Base-by-base conservation (phyloP, 1,284 basidiomycete species). In the Chalciporus sp. region DNA sequence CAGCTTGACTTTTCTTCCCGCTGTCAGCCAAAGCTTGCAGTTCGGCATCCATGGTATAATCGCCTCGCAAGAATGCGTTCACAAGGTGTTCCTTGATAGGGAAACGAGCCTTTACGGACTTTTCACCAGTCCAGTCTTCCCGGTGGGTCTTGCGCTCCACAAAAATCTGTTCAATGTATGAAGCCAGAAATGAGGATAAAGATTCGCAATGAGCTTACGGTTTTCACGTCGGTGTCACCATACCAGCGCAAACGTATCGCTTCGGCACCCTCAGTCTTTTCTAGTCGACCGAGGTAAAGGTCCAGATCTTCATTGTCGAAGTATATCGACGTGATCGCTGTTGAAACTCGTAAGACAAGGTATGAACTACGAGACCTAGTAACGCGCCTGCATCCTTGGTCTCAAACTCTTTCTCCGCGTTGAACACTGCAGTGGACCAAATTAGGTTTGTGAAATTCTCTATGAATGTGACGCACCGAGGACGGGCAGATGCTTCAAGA, bases 81-180 rank as follows among this genome's bases (percentile, higher is more conserved):
- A 98, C 90, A 55, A 94, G 85, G 61, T 95, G 88, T 72, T 98
- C 96, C 73, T 97, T 96, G 74, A 99, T 90, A 1, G 94, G 89
- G 77, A 99, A 98, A 8, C 96, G 93, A 28, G 96, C 94, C 75
- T 99, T 99, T 70, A 99, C 96, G 16, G 93, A 96, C 75, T 98
- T 99, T 74, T 99, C 96, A 31, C 96, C 96, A 0, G 97, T 99
- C 96, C 97, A 99, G 72, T 99, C 96, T 74, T 99, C 96, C 49
- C 95, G 84, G 70, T 99, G 96, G 0, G 97, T 99, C 76, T 99
- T 99, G 56, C 97, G 92, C 78, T 99, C 96, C 42, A 99, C 94
- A 66, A 98, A 99, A 58, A 99, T 95, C 87, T 94, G 65, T 23
- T 37, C 14, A 51, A 11, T 19, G 47, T 20, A 54, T 52, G 37